Conservation (phyloP, 2,329 filamentous ascomycete genomes). For the Pseudogymnoascus sp. region DNA sequence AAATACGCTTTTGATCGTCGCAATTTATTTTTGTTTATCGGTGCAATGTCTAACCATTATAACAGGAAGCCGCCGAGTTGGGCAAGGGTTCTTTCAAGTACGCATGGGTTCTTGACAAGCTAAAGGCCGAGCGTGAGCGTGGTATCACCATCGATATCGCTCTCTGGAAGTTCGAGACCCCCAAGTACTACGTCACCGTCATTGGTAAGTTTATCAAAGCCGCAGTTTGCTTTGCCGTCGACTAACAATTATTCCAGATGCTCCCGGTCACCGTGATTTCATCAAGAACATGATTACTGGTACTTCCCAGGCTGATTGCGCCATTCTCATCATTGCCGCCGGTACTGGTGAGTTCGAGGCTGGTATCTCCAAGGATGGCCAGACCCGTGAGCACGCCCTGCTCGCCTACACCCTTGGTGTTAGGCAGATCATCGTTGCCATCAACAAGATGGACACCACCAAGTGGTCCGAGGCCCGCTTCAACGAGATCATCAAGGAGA, state of each 20-base stretch:
- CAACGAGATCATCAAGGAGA: constrained; percentile 99
- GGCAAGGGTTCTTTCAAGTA: constrained; percentile 99
- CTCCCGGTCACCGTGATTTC: constrained; percentile 99
- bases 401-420: constrained; percentile 99
- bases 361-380: constrained; percentile 99
- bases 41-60: constrained; percentile 17
- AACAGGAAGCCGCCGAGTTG: constrained; percentile 93
- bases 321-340: constrained; percentile 99
- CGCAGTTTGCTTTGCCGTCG: background rate
- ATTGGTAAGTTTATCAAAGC: constrained; percentile 58
- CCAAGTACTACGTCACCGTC: constrained; percentile 96
- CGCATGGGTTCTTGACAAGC: constrained; percentile 99
- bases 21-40: background rate
- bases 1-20: background rate
- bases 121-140: constrained; percentile 99
- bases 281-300: constrained; percentile 99
- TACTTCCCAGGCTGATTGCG: constrained; percentile 99
- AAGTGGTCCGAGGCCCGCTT: constrained; percentile 96
- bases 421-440: constrained; percentile 99
- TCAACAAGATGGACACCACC: constrained; percentile 99
- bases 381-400: constrained; percentile 99
- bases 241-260: constrained; percentile 49
- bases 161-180: constrained; percentile 99
- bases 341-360: constrained; percentile 99
- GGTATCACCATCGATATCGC: constrained; percentile 99